A percentile compares a stretch with the other conserved stretches of the same genome.
These are phyloP conservation scores for Fraxinus albicans DNA, from an alignment of 305 asterid genomes.

Conservation along the genomic window DNA sequence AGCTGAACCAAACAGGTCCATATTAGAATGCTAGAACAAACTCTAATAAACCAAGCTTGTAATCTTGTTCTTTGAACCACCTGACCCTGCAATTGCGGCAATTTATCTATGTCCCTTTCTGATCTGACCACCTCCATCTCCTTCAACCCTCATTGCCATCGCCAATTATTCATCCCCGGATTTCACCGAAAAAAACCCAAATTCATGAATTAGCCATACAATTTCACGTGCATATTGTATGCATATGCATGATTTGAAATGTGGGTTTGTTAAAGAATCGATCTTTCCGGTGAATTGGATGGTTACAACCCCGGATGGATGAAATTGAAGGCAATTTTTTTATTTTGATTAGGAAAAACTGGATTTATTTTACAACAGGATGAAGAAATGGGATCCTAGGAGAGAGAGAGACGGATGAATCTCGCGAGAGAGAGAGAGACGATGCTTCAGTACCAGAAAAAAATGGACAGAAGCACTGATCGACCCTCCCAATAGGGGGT, in stretches of 20 bases:
- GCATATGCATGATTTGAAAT: slow-evolving; percentile 8
- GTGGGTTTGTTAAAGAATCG: slow-evolving; percentile 35
- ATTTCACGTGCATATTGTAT: background rate
- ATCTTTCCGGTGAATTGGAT: slow-evolving; percentile 18
- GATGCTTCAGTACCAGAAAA: no score
- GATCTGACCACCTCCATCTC: slow-evolving; percentile 52
- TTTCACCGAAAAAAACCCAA: slow-evolving; percentile 24
- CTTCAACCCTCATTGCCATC: slow-evolving; percentile 39
- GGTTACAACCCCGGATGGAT: slow-evolving; percentile 23
- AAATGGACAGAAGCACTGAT: no score
- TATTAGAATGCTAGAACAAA: slow-evolving; percentile 81
- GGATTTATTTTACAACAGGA: background rate
- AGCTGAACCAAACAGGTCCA: slow-evolving; percentile 95
- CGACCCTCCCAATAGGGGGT: no score
- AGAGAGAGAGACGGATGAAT: background rate
- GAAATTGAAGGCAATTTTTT: background rate
- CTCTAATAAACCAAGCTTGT: slow-evolving; percentile 84
- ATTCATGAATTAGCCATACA: background rate
- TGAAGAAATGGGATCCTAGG: slow-evolving; percentile 28
- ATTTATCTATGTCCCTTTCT: slow-evolving; percentile 45
- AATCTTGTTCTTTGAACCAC: slow-evolving; percentile 65
- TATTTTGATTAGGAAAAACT: background rate
- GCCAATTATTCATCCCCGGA: slow-evolving; percentile 34
- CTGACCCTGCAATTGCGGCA: slow-evolving; percentile 52
- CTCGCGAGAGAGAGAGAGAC: slow-evolving; percentile 5